Evolutionary conservation across 2,329 filamentous ascomycete species (phyloP), one percentile per base, ranked within the genome.

Genomic region (Ceratocystis colombiana): DNA sequence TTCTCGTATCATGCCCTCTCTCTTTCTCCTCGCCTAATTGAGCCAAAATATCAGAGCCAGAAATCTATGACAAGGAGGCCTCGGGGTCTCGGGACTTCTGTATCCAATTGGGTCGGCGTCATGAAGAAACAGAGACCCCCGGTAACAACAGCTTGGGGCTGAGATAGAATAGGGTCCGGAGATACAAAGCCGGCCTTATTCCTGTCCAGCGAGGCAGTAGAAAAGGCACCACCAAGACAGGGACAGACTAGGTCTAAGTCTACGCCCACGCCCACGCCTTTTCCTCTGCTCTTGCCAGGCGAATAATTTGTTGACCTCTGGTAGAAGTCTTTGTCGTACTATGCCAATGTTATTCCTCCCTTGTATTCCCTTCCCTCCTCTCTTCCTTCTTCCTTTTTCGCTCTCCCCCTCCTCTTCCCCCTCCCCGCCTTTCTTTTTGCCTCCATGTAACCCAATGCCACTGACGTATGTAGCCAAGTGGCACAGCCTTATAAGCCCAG

Each of bases 401-500:
- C 50, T 55, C 22, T 55, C 50, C 25, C 33, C 33, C 28, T 20
- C 55, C 15, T 59, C 28, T 37, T n/a, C 50, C 50, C 5, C 50
- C 20, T 55, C 50, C 20, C 50, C 50, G 20, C 48, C 48, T 25
- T 48, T 48, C 17, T 6, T 48, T 50, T 50, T 50, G 46, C 46
- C 22, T 57, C 53, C 53, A 57, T 57, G 53, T 30, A 57, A 57
- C 53, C 53, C 53, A 57, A 30, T 25, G 53, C 53, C 53, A 17
- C 53, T 57, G 53, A 57, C 53, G 53, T 57, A 57, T 57, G 53
- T 57, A 12, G n/a, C 53, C 53, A 12, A n/a, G 53, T 57, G 25
- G 53, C 25, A 57, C 53, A 57, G 53, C 53, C 53, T 30, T 57
- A 57, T 33, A 57, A 33, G 22, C 8, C 25, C 53, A 25, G 30